Evolutionary conservation across 768 basidiomycete genomes (phyloP).

Genomic region (Terana coerulea): DNA sequence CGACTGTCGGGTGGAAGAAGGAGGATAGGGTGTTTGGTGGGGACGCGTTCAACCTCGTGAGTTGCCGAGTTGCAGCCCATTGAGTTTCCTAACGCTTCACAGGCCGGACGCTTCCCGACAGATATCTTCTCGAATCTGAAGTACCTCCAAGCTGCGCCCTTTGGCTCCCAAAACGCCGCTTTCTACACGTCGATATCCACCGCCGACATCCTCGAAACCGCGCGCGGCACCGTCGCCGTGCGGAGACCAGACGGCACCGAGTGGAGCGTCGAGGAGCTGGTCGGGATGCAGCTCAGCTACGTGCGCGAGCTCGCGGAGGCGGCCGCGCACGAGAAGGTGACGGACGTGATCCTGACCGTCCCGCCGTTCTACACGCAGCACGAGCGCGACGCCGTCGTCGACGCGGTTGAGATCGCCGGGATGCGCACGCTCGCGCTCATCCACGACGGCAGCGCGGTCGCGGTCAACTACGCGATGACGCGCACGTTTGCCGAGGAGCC

Average conservation of each 20-base stretch:
- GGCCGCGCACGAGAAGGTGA: slow-evolving; percentile 69
- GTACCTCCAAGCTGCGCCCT: slow-evolving; percentile 71
- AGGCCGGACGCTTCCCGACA: slow-evolving; percentile 91
- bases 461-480: slow-evolving; percentile 98
- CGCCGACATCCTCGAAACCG: slow-evolving; percentile 37
- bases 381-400: slow-evolving; percentile 87
- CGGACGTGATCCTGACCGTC: slow-evolving; percentile 84
- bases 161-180: slow-evolving; percentile 51
- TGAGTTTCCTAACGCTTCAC: background rate
- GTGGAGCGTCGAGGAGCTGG: slow-evolving; percentile 86
- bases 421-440: slow-evolving; percentile 79
- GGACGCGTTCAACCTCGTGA: slow-evolving; percentile 85
- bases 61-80: slow-evolving; percentile 29
- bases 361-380: slow-evolving; percentile 88
- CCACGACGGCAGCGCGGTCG: slow-evolving; percentile 93
- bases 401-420: slow-evolving; percentile 93
- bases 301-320: slow-evolving; percentile 84
- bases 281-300: slow-evolving; percentile 93
- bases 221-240: slow-evolving; percentile 59
- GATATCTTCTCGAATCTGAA: slow-evolving; percentile 88
- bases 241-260: slow-evolving; percentile 57
- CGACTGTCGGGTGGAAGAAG: slow-evolving; percentile 88
- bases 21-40: slow-evolving; percentile 85
- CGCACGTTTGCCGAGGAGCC: slow-evolving; percentile 68
- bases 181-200: slow-evolving; percentile 42